Evolutionary conservation across 2,329 filamentous ascomycete genomes (phyloP).

Genomic region (Bimuria novae-zelandiae): DNA sequence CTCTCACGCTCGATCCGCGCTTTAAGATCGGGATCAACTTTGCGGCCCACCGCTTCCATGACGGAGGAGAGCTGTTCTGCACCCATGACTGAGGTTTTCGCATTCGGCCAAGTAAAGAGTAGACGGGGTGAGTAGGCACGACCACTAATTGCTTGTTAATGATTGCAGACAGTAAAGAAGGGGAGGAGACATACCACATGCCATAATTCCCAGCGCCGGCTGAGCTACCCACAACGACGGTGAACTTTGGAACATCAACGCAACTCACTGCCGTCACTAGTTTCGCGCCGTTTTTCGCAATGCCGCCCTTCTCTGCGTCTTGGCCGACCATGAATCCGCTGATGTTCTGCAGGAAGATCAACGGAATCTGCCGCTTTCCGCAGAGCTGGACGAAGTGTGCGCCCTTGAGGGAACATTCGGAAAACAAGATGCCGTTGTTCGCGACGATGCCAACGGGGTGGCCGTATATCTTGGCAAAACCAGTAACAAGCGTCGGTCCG

Average conservation of each 20-base stretch:
- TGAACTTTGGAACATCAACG: constrained; percentile 94
- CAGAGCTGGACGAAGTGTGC: constrained; percentile 98
- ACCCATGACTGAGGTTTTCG: constrained; percentile 96
- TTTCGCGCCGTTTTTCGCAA: constrained; percentile 97
- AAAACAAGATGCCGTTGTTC: constrained; percentile 95
- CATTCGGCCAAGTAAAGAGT: constrained; percentile 97
- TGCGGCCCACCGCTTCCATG: constrained; percentile 91
- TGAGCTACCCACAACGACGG: constrained; percentile 90
- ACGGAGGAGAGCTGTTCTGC: constrained; percentile 87
- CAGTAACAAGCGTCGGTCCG: constrained; percentile 83
- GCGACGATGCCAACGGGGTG: constrained; percentile 91
- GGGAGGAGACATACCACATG: constrained; percentile 70
- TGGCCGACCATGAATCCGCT: constrained; percentile 97
- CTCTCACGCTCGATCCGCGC: constrained; percentile 87
- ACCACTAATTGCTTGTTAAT: constrained; percentile 58
- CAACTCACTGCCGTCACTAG: constrained; percentile 94
- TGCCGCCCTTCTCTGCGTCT: constrained; percentile 90
- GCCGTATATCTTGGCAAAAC: constrained; percentile 88
- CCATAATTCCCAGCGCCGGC: constrained; percentile 97
- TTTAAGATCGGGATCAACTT: constrained; percentile 78
- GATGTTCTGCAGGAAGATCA: constrained; percentile 96
- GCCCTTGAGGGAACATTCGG: constrained; percentile 85
- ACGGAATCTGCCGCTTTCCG: constrained; percentile 82
- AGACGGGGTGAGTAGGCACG: constrained; percentile 90
- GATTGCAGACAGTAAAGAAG: background rate